A percentile compares a stretch with the other conserved stretches of the same genome.
These are phyloP conservation scores for Ustilago tritici DNA, from an alignment of 1,284 basidiomycete genomes.

Conservation along the genomic window DNA sequence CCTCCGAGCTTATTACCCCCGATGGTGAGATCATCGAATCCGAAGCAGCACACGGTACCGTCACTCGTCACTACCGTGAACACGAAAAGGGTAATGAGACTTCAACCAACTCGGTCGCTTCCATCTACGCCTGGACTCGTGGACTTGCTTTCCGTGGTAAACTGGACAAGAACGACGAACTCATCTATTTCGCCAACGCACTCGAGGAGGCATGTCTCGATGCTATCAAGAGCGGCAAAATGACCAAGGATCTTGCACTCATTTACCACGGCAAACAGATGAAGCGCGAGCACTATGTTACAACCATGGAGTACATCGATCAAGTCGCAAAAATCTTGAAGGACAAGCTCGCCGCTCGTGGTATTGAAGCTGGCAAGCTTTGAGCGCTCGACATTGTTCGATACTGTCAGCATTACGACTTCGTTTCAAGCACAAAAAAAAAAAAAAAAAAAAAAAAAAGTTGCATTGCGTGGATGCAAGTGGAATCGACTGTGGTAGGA, in stretches of 20 bases:
- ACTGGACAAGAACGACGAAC: constrained; percentile 84
- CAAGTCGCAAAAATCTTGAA: constrained; percentile 61
- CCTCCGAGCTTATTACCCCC: constrained; percentile 93
- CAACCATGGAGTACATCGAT: constrained; percentile 67
- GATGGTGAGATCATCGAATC: constrained; percentile 88
- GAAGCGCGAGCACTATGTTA: constrained; percentile 68
- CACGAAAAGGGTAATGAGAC: constrained; percentile 90
- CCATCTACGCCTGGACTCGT: constrained; percentile 98
- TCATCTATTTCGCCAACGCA: constrained; percentile 81
- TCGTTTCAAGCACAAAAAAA: too few relatives aligned
- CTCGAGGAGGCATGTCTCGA: constrained; percentile 91
- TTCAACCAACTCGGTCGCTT: constrained; percentile 95
- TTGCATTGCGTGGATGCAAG: too few relatives aligned
- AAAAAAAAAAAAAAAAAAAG: too few relatives aligned
- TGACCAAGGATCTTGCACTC: constrained; percentile 92
- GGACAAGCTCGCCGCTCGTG: constrained; percentile 48
- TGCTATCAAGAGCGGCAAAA: constrained; percentile 90
- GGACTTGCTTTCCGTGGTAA: constrained; percentile 89
- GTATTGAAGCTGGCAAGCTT: constrained; percentile 63
- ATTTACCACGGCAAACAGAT: constrained; percentile 87
- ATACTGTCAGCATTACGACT: neutral
- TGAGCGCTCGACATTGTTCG: constrained; percentile 6
- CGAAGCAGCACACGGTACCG: constrained; percentile 74
- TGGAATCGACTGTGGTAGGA: too few relatives aligned
- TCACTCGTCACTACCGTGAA: constrained; percentile 94